These are phyloP conservation scores for Lonicera japonica DNA, from an alignment of 129 eudicot species.

Conservation along the genomic window DNA sequence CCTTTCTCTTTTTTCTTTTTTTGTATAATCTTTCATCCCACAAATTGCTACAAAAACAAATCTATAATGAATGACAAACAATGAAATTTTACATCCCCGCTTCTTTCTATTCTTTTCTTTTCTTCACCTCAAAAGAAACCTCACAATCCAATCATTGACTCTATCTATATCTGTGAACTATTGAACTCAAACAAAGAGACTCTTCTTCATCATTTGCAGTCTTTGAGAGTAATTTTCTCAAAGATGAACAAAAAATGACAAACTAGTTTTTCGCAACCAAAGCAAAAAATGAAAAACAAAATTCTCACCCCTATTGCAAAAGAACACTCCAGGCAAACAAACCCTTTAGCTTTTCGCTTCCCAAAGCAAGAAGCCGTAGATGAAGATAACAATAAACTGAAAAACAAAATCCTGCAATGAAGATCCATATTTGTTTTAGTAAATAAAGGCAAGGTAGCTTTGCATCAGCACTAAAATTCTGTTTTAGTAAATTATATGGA, in stretches of 20 bases:
- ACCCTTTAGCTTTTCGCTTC: slow-evolving; percentile 1
- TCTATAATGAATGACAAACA: slow-evolving; percentile 5
- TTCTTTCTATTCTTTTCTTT: too few species aligned
- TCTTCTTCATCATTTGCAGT: not conserved
- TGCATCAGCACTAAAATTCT: too few species aligned
- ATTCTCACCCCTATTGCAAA: slow-evolving; percentile 4
- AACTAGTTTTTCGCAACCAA: slow-evolving; percentile 1
- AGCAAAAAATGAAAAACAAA: too few species aligned
- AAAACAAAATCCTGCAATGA: slow-evolving; percentile 13
- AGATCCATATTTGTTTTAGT: not conserved
- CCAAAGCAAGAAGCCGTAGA: slow-evolving; percentile 5
- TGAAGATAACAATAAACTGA: slow-evolving; percentile 3
- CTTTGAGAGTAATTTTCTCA: slow-evolving; percentile 3
- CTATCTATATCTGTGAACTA: slow-evolving; percentile 1
- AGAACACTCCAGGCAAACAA: not conserved
- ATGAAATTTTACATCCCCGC: not conserved
- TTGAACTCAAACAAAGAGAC: not conserved
- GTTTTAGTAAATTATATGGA: too few species aligned
- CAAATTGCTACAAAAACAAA: not conserved
- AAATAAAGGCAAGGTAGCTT: not conserved
- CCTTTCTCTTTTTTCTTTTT: too few species aligned
- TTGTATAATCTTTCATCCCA: not conserved
- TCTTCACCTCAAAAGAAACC: too few species aligned
- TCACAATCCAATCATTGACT: not conserved
- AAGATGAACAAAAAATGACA: not conserved